phyloP scores from a whole-genome alignment of 2,329 filamentous ascomycete species.

The Colletotrichum sp. region DNA sequence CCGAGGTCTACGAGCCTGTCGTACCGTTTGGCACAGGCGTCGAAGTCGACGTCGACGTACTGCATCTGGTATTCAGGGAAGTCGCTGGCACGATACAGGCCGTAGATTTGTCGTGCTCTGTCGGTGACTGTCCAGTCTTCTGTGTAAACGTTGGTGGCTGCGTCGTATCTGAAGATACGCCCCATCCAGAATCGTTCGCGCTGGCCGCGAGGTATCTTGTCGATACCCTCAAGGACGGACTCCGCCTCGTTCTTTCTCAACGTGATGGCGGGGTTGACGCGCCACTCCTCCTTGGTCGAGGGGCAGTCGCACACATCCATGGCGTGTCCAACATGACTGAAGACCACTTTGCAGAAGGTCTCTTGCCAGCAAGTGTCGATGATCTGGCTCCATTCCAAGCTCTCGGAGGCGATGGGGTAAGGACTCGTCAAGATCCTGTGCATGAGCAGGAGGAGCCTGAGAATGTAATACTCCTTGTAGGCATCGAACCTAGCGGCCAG shows the following conservation, averaged over 20 bases:
- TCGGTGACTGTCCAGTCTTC: not conserved
- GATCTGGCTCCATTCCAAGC: not conserved
- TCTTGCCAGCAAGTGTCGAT: constrained; percentile 4
- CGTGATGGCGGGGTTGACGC: not conserved
- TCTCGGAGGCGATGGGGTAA: not conserved
- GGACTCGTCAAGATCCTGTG: not conserved
- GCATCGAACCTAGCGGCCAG: not conserved
- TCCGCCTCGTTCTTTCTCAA: constrained; percentile 9
- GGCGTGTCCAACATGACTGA: not conserved
- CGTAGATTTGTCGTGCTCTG: not conserved
- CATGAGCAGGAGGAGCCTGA: not conserved
- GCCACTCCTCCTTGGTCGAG: constrained; percentile 5
- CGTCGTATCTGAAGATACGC: not conserved
- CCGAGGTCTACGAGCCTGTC: not conserved
- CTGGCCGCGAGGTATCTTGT: not conserved
- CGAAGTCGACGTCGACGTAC: not conserved
- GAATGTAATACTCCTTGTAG: constrained; percentile 6
- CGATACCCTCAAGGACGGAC: not conserved
- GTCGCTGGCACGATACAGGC: not conserved
- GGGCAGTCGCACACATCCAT: not conserved
- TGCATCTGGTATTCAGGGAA: not conserved
- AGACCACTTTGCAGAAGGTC: not conserved
- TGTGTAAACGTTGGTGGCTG: not conserved
- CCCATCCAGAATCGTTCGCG: not conserved
- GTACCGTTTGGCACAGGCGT: not conserved